Evolutionary conservation across 2,329 filamentous ascomycete genomes (phyloP), one percentile per base, ranked within the genome.

Genomic region (Hymenoscyphus fraxineus): DNA sequence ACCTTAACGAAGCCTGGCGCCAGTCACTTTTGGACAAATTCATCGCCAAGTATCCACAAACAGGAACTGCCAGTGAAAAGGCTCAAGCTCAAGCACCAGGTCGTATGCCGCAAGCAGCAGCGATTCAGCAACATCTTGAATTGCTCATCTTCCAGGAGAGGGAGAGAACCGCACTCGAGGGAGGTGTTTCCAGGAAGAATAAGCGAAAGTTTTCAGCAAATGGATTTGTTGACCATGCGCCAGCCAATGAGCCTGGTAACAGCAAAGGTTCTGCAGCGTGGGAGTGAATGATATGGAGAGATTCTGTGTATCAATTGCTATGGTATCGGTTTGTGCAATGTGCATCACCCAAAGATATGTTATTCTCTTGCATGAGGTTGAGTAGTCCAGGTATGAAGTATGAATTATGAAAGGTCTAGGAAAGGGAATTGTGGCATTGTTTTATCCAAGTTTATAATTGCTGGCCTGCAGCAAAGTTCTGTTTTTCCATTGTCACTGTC

Each of bases 31-130:
- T 75, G 44, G 64, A 70, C 22, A 65, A 67, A 6, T 74, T 74
- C 51, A 66, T 58, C 3, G 67, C 65, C 35, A 74, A 72, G 39
- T 76, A 74, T 66, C 74, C 74, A 40, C 61, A 71, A 60, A 76
- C 74, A 35, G 74, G 74, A 58, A 69, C 65, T 32, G 35, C 56
- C 12, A 38, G 54, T n/a, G 35, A 35, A 19, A 66, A 66, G n/a
- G 60, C 63, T 6, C 55, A 22, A 60, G 31, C 55, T 41, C 27
- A 64, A 56, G 39, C 63, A 58, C 51, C 66, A n/a, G 54, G 61
- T 35, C 55, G 62, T 56, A 64, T 66, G 61, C 59, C 41, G 38
- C 60, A 65, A 51, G 66, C 69, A 10, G 68, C 70, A n/a, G 65
- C 67, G 2, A 70, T 72, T 57, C 72, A 73, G 61, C 70, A 73